Percentiles rank a stretch among this genome's conserved stretches.
Conservation (phyloP, 164 flowering plant genomes). For the Chimonanthus salicifolius region DNA sequence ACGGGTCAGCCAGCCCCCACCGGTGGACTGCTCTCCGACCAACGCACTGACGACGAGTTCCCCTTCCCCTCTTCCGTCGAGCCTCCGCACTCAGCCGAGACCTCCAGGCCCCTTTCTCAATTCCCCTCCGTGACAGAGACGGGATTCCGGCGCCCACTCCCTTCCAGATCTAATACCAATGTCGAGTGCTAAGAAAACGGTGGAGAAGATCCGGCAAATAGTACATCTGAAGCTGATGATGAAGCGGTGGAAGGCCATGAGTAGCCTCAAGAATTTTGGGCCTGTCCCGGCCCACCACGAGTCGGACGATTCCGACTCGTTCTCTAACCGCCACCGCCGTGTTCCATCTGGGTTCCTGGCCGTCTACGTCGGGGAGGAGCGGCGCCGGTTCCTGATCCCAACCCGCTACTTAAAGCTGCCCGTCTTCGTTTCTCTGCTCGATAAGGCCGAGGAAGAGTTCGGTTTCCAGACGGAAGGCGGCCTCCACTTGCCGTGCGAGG, state of each 20-base stretch:
- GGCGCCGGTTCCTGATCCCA: slow-evolving; percentile 33
- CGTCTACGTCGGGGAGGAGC: slow-evolving; percentile 32
- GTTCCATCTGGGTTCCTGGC: slow-evolving; percentile 27
- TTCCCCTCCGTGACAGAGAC: background rate
- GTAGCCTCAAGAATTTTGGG: slow-evolving; percentile 4
- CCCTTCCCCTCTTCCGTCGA: background rate
- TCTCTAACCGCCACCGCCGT: slow-evolving; percentile 3
- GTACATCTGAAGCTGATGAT: slow-evolving; percentile 37
- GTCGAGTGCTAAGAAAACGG: slow-evolving; percentile 25
- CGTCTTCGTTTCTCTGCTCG: slow-evolving; percentile 21
- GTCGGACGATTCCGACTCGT: slow-evolving; percentile 11
- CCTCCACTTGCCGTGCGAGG: slow-evolving; percentile 35
- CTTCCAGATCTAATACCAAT: slow-evolving; percentile 2
- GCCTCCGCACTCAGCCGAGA: background rate
- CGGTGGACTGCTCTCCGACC: no score
- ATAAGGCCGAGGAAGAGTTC: slow-evolving; percentile 34
- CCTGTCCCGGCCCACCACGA: slow-evolving; percentile 2
- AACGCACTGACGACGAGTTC: background rate
- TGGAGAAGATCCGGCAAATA: slow-evolving; percentile 37
- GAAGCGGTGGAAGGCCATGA: slow-evolving; percentile 38
- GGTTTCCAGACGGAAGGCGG: slow-evolving; percentile 29
- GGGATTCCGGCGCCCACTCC: background rate
- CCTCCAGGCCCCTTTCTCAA: background rate
- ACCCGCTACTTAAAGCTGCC: slow-evolving; percentile 33
- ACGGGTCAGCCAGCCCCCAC: background rate